Conservation (phyloP, 2,329 filamentous ascomycete genomes). For the Aureobasidium uvarum region DNA sequence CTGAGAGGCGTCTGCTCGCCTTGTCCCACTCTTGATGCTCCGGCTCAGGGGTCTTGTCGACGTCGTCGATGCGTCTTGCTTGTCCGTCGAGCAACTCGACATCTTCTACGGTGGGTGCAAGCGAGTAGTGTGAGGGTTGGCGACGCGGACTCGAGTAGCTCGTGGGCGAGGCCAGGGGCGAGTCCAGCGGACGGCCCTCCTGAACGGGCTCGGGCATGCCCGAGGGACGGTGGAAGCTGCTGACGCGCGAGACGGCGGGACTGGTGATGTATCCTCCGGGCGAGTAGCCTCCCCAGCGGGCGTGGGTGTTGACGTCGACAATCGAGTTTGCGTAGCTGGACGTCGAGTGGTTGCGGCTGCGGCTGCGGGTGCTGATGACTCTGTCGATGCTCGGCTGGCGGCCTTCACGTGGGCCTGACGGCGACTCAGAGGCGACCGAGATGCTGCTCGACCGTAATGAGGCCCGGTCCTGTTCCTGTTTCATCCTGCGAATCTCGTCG, state of each 20-base stretch:
- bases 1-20: slow-evolving; percentile 2
- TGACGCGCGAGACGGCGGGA: slow-evolving; percentile 54
- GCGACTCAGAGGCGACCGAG: slow-evolving; percentile 8
- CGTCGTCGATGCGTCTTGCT: not conserved
- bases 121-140: slow-evolving; percentile 28
- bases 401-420: not conserved
- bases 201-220: slow-evolving; percentile 42
- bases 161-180: slow-evolving; percentile 34
- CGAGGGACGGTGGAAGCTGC: slow-evolving; percentile 27
- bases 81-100: not conserved
- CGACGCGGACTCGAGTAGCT: slow-evolving; percentile 18
- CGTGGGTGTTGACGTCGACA: slow-evolving; percentile 64
- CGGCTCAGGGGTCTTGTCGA: slow-evolving; percentile 18
- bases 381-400: slow-evolving; percentile 5
- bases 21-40: slow-evolving; percentile 19
- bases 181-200: slow-evolving; percentile 39
- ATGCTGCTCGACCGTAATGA: slow-evolving; percentile 50
- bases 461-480: slow-evolving; percentile 67
- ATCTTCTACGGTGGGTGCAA: slow-evolving; percentile 25
- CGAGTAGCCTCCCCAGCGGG: slow-evolving; percentile 68
- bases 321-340: slow-evolving; percentile 58
- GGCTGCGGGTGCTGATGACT: slow-evolving; percentile 35
- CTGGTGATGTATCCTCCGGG: slow-evolving; percentile 67
- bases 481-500: slow-evolving; percentile 71
- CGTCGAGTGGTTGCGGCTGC: slow-evolving; percentile 44